These are phyloP conservation scores for Penicillium herquei DNA, from an alignment of 495 filamentous ascomycete genomes.

Conservation along the genomic window DNA sequence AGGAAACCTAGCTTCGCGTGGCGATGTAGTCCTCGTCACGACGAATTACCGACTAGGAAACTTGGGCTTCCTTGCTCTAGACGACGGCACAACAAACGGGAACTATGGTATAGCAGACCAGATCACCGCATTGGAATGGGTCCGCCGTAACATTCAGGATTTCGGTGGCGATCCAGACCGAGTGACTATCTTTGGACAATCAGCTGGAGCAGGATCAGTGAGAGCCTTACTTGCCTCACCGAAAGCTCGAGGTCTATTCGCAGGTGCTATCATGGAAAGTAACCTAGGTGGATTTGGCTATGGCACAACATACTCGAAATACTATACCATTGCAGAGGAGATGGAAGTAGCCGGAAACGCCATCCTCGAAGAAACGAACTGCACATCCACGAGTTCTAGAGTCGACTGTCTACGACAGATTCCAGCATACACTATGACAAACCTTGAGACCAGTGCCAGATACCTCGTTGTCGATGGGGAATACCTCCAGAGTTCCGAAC, in stretches of 20 bases:
- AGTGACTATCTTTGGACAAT: constrained; percentile 57
- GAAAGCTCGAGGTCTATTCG: constrained; percentile 37
- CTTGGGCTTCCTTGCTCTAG: constrained; percentile 33
- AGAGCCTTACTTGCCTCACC: constrained; percentile 27
- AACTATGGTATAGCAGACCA: constrained; percentile 41
- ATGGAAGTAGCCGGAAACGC: constrained; percentile 21
- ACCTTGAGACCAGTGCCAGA: constrained; percentile 12
- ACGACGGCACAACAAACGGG: constrained; percentile 25
- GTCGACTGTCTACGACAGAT: constrained; percentile 46
- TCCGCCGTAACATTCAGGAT: constrained; percentile 27
- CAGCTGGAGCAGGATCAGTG: constrained; percentile 49
- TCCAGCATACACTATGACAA: constrained; percentile 30
- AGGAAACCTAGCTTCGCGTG: constrained; percentile 39
- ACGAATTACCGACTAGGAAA: constrained; percentile 43
- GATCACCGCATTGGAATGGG: constrained; percentile 36
- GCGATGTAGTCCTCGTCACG: constrained; percentile 47
- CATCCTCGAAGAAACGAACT: constrained; percentile 32
- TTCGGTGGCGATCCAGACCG: constrained; percentile 51
- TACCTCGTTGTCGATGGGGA: constrained; percentile 24
- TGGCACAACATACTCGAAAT: constrained; percentile 48
- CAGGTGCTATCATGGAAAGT: constrained; percentile 41
- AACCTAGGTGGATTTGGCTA: constrained; percentile 49
- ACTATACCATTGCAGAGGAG: constrained; percentile 41
- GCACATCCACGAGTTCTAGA: constrained; percentile 23
- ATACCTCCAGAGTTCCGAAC: constrained; percentile 13